A percentile compares a stretch with the other conserved stretches of the same genome.
phyloP scores from a whole-genome alignment of 164 flowering plant species.

The Tinospora cordifolia region DNA sequence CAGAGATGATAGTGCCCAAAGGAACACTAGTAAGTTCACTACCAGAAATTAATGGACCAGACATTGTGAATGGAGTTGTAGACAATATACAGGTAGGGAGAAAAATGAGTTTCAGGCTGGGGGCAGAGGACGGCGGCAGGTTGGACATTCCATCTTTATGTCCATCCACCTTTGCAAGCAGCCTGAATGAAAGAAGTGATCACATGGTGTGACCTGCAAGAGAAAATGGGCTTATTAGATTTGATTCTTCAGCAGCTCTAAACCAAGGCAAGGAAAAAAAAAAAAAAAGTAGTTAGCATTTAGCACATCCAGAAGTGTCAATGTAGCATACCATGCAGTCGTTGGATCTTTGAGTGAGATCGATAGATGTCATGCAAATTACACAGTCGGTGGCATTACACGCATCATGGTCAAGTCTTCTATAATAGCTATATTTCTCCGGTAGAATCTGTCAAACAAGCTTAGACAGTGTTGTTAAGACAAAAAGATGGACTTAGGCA shows the following conservation, averaged over 20 bases:
- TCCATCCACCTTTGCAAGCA: conserved; percentile 99
- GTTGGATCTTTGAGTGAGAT: conserved; percentile 52
- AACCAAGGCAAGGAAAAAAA: not conserved
- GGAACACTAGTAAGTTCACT: not conserved
- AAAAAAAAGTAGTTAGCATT: not conserved
- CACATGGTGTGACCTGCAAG: conserved; percentile 92
- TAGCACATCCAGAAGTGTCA: not conserved
- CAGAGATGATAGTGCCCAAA: not conserved
- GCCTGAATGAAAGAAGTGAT: conserved; percentile 92
- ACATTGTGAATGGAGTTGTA: conserved; percentile 20
- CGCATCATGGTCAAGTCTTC: conserved; percentile 51
- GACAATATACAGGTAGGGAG: conserved; percentile 21
- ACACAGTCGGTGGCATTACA: conserved; percentile 69
- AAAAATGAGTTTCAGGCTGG: conserved; percentile 45
- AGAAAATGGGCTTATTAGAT: conserved; percentile 5
- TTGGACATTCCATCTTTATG: conserved; percentile 98
- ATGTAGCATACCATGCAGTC: conserved; percentile 74
- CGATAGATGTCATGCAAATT: conserved; percentile 92
- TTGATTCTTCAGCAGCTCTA: not conserved
- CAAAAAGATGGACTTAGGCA: too few species aligned
- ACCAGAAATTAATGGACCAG: conserved; percentile 11
- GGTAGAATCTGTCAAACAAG: conserved; percentile 70
- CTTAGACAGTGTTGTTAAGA: too few species aligned
- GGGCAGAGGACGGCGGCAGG: conserved; percentile 89
- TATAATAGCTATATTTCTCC: conserved; percentile 84